These are phyloP conservation scores for Didymella pomorum DNA, from an alignment of 2,329 filamentous ascomycete genomes.

Conservation along the genomic window DNA sequence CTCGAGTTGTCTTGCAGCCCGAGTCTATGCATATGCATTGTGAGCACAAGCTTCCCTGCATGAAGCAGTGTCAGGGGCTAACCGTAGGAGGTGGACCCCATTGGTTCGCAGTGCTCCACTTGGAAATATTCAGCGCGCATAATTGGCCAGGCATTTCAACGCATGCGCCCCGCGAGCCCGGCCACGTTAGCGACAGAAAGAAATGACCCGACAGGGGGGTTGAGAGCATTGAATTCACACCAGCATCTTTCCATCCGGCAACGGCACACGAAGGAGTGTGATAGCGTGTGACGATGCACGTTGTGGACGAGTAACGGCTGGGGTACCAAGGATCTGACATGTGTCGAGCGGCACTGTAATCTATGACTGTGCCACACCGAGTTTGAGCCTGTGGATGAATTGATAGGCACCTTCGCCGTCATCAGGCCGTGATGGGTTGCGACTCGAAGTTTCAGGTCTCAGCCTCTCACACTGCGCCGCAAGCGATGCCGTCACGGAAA, in stretches of 20 bases:
- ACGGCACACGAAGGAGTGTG: conserved; percentile 29
- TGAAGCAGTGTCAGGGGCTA: conserved; percentile 32
- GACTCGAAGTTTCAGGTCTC: conserved; percentile 41
- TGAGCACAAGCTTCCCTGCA: conserved; percentile 45
- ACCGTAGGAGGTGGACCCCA: conserved; percentile 14
- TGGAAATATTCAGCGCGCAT: conserved; percentile 11
- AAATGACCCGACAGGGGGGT: conserved; percentile 37
- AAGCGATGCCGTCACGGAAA: conserved; percentile 24
- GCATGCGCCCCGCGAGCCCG: conserved; percentile 33
- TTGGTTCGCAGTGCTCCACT: conserved; percentile 25
- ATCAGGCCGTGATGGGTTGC: conserved; percentile 23
- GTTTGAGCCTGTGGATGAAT: conserved; percentile 26
- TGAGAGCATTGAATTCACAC: conserved; percentile 19
- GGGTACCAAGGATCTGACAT: conserved; percentile 6
- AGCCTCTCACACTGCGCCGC: conserved; percentile 29
- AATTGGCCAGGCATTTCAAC: conserved; percentile 35
- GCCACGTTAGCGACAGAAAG: conserved; percentile 34
- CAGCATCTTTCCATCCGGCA: conserved; percentile 21
- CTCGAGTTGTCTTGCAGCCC: conserved; percentile 42
- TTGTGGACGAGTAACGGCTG: conserved; percentile 12
- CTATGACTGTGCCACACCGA: conserved; percentile 23
- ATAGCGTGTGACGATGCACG: conserved; percentile 30
- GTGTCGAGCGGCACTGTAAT: conserved; percentile 22
- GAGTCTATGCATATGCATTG: conserved; percentile 44
- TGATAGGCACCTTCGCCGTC: conserved; percentile 23